Conservation (phyloP, 164 flowering plant genomes). For the Vitis vinifera region DNA sequence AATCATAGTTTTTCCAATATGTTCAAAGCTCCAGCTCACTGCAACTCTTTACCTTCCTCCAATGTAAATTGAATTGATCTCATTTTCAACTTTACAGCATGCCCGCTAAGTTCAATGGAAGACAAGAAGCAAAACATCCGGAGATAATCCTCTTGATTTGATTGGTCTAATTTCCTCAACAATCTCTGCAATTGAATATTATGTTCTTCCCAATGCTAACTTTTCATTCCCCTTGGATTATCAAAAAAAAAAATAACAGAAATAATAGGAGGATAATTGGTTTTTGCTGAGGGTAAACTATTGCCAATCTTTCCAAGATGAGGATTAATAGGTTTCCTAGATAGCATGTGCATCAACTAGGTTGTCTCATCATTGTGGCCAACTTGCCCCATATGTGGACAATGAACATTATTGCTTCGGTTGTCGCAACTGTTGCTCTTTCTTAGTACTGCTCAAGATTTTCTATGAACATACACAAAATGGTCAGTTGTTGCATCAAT, state of each 20-base stretch:
- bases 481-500: conserved; percentile 45
- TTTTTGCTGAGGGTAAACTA: conserved; percentile 21
- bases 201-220: conserved; percentile 58
- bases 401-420: conserved; percentile 17
- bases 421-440: conserved; percentile 30
- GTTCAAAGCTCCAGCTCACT: conserved; percentile 29
- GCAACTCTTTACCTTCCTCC: conserved; percentile 62
- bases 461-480: conserved; percentile 83
- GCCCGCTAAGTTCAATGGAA: conserved; percentile 64
- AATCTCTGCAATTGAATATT: conserved; percentile 47
- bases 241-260: conserved; percentile 17
- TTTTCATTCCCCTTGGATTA: conserved; percentile 22
- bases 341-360: conserved; percentile 7
- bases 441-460: conserved; percentile 46
- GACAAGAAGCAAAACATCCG: conserved; percentile 70
- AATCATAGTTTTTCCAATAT: conserved; percentile 30
- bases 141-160: conserved; percentile 57
- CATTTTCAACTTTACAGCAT: conserved; percentile 80
- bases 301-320: conserved; percentile 31
- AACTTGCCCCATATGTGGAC: conserved; percentile 17
- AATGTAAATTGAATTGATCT: conserved; percentile 73
- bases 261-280: conserved; percentile 19
- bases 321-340: conserved; percentile 45
- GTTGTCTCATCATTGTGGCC: conserved; percentile 23
- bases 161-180: conserved; percentile 61